Evolutionary conservation across 208 protist species (phyloP), one percentile per base, ranked within the genome.

Genomic region (Crithidia bombi): DNA sequence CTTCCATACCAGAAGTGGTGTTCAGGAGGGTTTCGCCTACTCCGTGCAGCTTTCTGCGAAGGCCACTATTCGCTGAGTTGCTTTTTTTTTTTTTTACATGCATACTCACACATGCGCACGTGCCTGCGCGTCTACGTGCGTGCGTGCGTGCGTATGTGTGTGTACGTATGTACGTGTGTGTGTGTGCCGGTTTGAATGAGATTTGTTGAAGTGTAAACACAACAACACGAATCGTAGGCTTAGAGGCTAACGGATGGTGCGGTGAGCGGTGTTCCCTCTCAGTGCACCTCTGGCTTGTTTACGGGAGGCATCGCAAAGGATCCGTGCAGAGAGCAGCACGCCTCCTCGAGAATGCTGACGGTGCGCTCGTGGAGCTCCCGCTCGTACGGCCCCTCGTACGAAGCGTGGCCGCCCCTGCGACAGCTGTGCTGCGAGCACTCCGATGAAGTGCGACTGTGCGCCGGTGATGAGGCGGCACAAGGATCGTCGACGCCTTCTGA

Each of bases 351-450:
- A 26, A 74, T 74, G 51, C 69, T 74, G 17, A 36, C 36, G n/a
- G 49, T 63, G 69, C 69, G 69, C 59, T 74, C 69, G 41, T 74
- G 69, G 39, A 67, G 21, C 59, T 74, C 58, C 21, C 47, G 58
- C 69, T 74, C 69, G 49, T 68, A 66, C 5, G 50, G 47, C 9
- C 19, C 39, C 23, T 21, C 32, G 7, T 14, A 26, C 3, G 39
- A 50, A 0, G 33, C 46, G 33, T 33, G 11, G 28, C 25, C 43
- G 41, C 28, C 15, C 55, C 56, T 65, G 26, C 12, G 28, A 25
- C 25, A 30, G 43, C 56, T 59, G 30, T 39, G 47, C 47, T 54
- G 30, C n/a, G 50, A 67, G 26, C 32, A 68, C 30, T 63, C 58
- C 3, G 57, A 67, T 9, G 68, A 25, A 7, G 33, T 62, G 36